A percentile compares a stretch with the other conserved stretches of the same genome.
Evolutionary conservation across 2,329 filamentous ascomycete species (phyloP).

Genomic region (Xylaria sp.): DNA sequence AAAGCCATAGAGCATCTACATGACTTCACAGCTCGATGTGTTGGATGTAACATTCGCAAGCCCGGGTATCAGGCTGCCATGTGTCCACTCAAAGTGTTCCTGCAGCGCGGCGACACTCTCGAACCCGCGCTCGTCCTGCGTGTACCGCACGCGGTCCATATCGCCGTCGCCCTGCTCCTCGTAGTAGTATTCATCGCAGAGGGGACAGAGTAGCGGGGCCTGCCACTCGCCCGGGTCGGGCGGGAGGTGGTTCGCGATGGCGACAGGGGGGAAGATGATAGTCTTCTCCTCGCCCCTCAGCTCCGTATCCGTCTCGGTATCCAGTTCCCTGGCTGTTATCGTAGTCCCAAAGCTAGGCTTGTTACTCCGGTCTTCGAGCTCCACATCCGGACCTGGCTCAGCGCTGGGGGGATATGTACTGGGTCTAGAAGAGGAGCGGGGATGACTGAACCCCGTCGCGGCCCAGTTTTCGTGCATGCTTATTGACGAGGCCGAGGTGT

Average conservation of each 20-base stretch:
- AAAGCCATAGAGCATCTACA: slow-evolving; percentile 50
- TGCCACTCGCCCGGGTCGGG: slow-evolving; percentile 63
- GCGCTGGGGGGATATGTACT: not conserved
- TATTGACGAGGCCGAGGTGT: slow-evolving; percentile 40
- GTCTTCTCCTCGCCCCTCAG: slow-evolving; percentile 59
- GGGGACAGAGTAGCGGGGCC: slow-evolving; percentile 63
- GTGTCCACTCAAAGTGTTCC: slow-evolving; percentile 67
- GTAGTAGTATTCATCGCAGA: slow-evolving; percentile 65
- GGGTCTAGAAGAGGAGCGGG: slow-evolving; percentile 5
- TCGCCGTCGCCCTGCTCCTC: slow-evolving; percentile 62
- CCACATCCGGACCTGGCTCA: slow-evolving; percentile 24
- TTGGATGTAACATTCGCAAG: slow-evolving; percentile 46
- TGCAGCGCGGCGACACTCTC: slow-evolving; percentile 60
- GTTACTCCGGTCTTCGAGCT: slow-evolving; percentile 26
- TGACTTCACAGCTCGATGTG: slow-evolving; percentile 56
- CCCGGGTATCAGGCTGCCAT: slow-evolving; percentile 53
- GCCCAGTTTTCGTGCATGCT: slow-evolving; percentile 59
- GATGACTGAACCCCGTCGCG: slow-evolving; percentile 55
- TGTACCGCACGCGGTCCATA: slow-evolving; percentile 60
- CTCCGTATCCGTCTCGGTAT: slow-evolving; percentile 28
- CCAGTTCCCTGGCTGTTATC: not conserved
- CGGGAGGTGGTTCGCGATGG: slow-evolving; percentile 66
- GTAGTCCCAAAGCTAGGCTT: not conserved
- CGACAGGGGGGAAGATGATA: slow-evolving; percentile 66
- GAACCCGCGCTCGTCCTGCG: slow-evolving; percentile 60